Evolutionary conservation across 164 flowering plant species (phyloP).

Genomic region (Kingdonia uniflora): DNA sequence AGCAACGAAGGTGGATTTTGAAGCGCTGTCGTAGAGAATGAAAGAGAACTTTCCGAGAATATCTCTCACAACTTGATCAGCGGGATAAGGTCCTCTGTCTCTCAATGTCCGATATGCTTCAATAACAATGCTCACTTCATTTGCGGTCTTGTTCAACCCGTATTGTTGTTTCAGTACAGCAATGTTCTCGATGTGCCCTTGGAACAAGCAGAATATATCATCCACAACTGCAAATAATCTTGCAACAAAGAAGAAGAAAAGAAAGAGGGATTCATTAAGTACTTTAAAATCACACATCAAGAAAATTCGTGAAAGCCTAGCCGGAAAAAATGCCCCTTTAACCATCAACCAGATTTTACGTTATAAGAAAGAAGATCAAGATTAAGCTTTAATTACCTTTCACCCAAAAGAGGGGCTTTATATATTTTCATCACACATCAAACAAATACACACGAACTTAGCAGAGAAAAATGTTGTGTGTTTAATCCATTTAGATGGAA

Average conservation of each 20-base stretch:
- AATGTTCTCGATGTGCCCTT: conserved; percentile 88
- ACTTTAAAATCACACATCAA: no score
- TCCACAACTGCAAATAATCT: conserved; percentile 89
- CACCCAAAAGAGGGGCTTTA: no score
- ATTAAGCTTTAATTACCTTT: no score
- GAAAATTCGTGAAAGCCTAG: no score
- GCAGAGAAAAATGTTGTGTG: no score
- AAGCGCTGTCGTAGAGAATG: conserved; percentile 59
- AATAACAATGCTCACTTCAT: conserved; percentile 74
- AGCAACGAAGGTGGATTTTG: conserved; percentile 51
- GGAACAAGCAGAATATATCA: conserved; percentile 87
- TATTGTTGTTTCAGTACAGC: conserved; percentile 85
- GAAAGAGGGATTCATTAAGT: neutral
- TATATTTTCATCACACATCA: no score
- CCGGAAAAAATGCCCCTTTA: no score
- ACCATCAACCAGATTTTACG: no score
- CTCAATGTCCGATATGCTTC: conserved; percentile 92
- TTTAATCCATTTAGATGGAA: no score
- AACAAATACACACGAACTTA: no score
- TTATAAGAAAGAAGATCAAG: no score
- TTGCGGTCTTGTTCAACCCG: conserved; percentile 75
- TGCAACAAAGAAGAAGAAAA: conserved; percentile 1
- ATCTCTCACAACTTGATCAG: conserved; percentile 85
- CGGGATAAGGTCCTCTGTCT: conserved; percentile 96
- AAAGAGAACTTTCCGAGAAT: conserved; percentile 76